Evolutionary conservation across 2,329 filamentous ascomycete genomes (phyloP).

Genomic region (Alternaria consortialis): DNA sequence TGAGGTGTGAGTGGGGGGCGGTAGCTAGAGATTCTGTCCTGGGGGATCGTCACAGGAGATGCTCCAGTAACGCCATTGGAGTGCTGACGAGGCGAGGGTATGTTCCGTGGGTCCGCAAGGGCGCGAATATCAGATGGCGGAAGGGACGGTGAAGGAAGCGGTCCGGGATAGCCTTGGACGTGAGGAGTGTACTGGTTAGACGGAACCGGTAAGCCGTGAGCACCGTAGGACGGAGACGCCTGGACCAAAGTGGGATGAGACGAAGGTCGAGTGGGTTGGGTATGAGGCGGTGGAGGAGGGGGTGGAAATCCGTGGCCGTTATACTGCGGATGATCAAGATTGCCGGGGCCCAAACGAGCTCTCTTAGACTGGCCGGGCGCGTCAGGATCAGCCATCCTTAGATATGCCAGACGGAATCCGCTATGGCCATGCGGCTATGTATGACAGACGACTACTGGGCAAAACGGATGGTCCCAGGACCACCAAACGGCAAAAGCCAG

Average conservation of each 20-base stretch:
- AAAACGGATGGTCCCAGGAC: slow-evolving; percentile 29
- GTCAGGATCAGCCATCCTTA: slow-evolving; percentile 54
- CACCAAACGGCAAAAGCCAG: slow-evolving; percentile 42
- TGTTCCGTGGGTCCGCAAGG: slow-evolving; percentile 45
- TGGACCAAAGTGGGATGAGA: slow-evolving; percentile 44
- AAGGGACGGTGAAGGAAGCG: slow-evolving; percentile 43
- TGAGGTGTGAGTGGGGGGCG: slow-evolving; percentile 45
- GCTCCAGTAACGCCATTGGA: slow-evolving; percentile 46
- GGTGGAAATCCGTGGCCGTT: slow-evolving; percentile 46
- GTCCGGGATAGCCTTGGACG: slow-evolving; percentile 31
- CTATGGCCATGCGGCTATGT: slow-evolving; percentile 53
- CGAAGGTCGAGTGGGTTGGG: slow-evolving; percentile 41
- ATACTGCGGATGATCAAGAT: slow-evolving; percentile 36
- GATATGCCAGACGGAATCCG: slow-evolving; percentile 45
- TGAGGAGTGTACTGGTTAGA: slow-evolving; percentile 34
- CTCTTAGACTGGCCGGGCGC: slow-evolving; percentile 49
- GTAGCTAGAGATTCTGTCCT: slow-evolving; percentile 47
- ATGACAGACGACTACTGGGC: slow-evolving; percentile 32
- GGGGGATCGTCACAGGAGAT: slow-evolving; percentile 43
- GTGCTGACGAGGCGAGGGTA: slow-evolving; percentile 47
- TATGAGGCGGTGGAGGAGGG: slow-evolving; percentile 44
- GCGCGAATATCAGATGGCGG: slow-evolving; percentile 46
- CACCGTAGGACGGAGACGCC: slow-evolving; percentile 39
- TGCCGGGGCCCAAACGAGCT: slow-evolving; percentile 51
- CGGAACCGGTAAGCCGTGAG: slow-evolving; percentile 38